phyloP scores from a whole-genome alignment of 2,329 filamentous ascomycete species.

The Cytospora chrysosperma region DNA sequence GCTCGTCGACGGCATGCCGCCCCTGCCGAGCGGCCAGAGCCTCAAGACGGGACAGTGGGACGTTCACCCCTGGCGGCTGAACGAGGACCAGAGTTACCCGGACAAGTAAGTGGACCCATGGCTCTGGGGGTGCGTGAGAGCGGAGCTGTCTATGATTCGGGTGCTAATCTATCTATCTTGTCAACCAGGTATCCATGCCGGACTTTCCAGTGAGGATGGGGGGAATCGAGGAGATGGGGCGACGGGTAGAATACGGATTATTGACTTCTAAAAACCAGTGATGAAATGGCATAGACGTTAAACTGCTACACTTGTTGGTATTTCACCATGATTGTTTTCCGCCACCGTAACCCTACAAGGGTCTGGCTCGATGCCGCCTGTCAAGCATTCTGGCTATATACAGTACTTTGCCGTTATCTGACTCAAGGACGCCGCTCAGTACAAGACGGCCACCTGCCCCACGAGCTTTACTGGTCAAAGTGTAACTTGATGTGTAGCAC shows the following conservation, averaged over 20 bases:
- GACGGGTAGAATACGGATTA: neutral
- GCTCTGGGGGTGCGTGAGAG: neutral
- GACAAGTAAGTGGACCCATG: conserved; percentile 55
- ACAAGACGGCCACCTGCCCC: neutral
- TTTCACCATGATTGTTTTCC: neutral
- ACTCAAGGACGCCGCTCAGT: neutral
- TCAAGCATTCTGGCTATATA: neutral
- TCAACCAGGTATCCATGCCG: conserved; percentile 61
- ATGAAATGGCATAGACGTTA: conserved; percentile 18
- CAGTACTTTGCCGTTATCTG: neutral
- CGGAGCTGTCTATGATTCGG: neutral
- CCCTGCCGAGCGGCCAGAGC: conserved; percentile 73
- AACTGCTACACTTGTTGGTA: neutral
- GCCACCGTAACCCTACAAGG: neutral
- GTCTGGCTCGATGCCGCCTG: neutral
- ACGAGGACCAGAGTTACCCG: conserved; percentile 68
- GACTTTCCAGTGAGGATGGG: conserved; percentile 50
- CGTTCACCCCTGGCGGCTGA: conserved; percentile 67
- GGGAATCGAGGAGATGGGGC: neutral
- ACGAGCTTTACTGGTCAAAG: neutral
- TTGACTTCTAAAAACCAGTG: neutral
- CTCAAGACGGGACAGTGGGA: conserved; percentile 54
- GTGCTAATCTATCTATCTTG: conserved; percentile 32
- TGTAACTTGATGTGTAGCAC: neutral
- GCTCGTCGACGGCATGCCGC: conserved; percentile 77